These are phyloP conservation scores for Simmondsia chinensis DNA, from an alignment of 148 eudicot genomes.

Conservation along the genomic window DNA sequence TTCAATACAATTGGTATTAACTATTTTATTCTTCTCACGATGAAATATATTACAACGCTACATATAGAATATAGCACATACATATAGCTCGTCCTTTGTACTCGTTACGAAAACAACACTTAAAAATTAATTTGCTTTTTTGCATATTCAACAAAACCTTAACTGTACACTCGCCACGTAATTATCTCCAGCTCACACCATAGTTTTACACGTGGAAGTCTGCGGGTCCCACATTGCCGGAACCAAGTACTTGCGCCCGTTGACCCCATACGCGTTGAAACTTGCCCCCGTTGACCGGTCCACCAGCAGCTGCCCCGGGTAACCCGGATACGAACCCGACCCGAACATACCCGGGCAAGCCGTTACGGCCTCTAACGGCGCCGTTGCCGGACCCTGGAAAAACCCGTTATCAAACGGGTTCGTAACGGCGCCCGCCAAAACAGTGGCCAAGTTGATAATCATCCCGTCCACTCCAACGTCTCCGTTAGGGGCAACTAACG, in stretches of 20 bases:
- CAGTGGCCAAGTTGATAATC: slow-evolving; percentile 44
- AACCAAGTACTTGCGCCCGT: slow-evolving; percentile 40
- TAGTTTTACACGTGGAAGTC: slow-evolving; percentile 25
- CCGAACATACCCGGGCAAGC: slow-evolving; percentile 50
- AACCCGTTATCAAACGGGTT: slow-evolving; percentile 52
- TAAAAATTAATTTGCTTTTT: too few relatives aligned
- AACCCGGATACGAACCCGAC: slow-evolving; percentile 48
- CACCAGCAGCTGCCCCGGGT: slow-evolving; percentile 36
- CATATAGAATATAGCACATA: too few relatives aligned
- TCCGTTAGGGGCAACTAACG: slow-evolving; percentile 35
- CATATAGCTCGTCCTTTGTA: too few relatives aligned
- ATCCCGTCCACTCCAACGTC: slow-evolving; percentile 52
- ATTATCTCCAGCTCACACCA: too few relatives aligned
- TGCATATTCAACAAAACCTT: too few relatives aligned
- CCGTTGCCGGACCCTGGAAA: slow-evolving; percentile 36
- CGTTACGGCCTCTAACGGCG: slow-evolving; percentile 38
- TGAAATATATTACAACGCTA: too few relatives aligned
- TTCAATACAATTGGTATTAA: too few relatives aligned
- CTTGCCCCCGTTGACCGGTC: slow-evolving; percentile 36
- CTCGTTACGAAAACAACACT: too few relatives aligned
- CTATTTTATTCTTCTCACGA: too few relatives aligned
- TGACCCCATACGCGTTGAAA: slow-evolving; percentile 35
- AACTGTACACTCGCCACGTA: too few relatives aligned
- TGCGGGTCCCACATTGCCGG: slow-evolving; percentile 49
- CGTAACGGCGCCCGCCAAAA: slow-evolving; percentile 42